Base-by-base conservation (phyloP, 106 monocot genomes). In the Dendrobium nobile region DNA sequence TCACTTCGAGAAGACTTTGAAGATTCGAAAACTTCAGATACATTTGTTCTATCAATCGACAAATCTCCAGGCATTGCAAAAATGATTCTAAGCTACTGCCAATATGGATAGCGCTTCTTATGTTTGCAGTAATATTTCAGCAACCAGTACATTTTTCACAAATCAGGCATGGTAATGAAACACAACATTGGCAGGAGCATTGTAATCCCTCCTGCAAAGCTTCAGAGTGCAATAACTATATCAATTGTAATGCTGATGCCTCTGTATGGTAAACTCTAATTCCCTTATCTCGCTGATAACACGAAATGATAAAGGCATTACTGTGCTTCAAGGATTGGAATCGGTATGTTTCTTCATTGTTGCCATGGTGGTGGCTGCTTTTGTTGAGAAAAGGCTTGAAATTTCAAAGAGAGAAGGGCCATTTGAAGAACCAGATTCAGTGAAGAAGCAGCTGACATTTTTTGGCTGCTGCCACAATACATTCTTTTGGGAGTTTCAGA, bases 91-190 rank as follows among this genome's bases (percentile, higher is more conserved):
- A 82, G 84, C 89, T 98, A 7, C 41, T 88, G 4, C 98, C 98
- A 1, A 86, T 91, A 26, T 98, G 98, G 98, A 43, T 72, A 22
- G 78, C 79, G 80, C 91, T 98, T 20, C 92, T 98, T 2, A 92
- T 91, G 92, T 98, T 98, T 75, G 98, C 98, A 9, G 94, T 98
- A 58, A 95, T 95, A 47, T 98, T 98, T 77, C 98, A 98, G 78
- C 98, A 87, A n/a, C 98, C 98, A 0, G 79, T 3, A 98, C 98
- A 19, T 95, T 98, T 88, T 98, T 98, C 89, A 94, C 92, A 4
- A 89, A 89, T 61, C 98, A 83, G 98, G 98, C 48, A 85, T 84
- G 82, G 80, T 79, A 33, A 98, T 98, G 98, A 81, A 84, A 41
- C 92, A 84, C 55, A 85, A 44, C 43, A 84, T 97, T 11, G 92